Base-by-base conservation (phyloP, 352 stramenopile genomes). In the Pythium myriotylum region DNA sequence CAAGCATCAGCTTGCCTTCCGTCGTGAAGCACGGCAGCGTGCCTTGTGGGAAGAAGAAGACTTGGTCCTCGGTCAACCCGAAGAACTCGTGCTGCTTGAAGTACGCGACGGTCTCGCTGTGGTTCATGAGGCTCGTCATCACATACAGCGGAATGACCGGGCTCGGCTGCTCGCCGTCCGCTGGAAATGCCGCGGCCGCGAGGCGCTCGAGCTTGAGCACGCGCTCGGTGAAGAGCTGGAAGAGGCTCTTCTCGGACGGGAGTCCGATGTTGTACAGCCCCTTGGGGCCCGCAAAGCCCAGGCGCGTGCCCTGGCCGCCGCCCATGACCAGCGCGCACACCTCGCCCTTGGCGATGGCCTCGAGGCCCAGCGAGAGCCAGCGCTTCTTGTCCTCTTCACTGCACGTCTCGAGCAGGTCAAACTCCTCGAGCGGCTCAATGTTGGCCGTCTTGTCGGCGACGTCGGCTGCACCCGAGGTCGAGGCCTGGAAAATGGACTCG, bases 81-180 rank as follows among this genome's bases (percentile, higher is more conserved):
- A 99, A 99, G 68, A 87, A 97, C 12, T 75, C 62, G 55, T 98
- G 80, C 0, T 86, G 46, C 19, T 70, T 63, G 72, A 99, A 99
- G 74, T 92, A 99, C 7, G 63, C 64, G 4, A 87, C 61, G 5
- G 96, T 99, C 22, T 89, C 80, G 16, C 92, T 83, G 69, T 99
- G 88, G 71, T 99, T 99, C 68, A 98, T 87, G 16, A 91, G 84
- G 69, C 91, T 98, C 16, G 97, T 99, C 97, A 99, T 99, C 48
- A 99, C 87, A 62, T 97, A 98, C 39, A 98, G 88, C 35, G 86
- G 84, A 43, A 97, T 78, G 29, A 72, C 61, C 3, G 33, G 33
- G 22, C 20, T 17, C 12, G 9, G 20, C 3, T 40, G 23, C 1
- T 35, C 22, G 1, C 42, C 52, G 12, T 37, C 33, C 8, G 32